Percentiles rank a stretch among this genome's conserved stretches.
phyloP scores from a whole-genome alignment of 83 land plant species.

The Picea abies region DNA sequence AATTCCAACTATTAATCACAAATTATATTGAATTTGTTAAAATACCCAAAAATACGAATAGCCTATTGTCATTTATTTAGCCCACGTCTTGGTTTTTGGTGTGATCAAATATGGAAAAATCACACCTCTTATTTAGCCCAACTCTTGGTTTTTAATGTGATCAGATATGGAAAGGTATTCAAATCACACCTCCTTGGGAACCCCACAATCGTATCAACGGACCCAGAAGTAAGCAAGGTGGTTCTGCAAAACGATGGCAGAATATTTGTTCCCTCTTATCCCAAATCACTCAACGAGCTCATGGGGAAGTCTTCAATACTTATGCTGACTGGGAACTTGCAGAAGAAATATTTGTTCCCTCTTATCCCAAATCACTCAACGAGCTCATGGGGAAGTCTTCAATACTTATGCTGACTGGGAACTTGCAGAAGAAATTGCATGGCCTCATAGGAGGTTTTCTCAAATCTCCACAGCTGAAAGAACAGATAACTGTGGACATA shows the following conservation, averaged over 20 bases:
- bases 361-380: constrained; percentile 49
- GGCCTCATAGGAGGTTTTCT: constrained; percentile 46
- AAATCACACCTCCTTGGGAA: constrained; percentile 66
- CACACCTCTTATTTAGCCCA: constrained; percentile 28
- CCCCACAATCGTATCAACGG: constrained; percentile 58
- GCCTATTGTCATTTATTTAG: too few relatives aligned
- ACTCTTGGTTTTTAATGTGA: too few relatives aligned
- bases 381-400: constrained; percentile 58
- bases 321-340: constrained; percentile 42
- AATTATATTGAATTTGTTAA: too few relatives aligned
- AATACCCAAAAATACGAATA: too few relatives aligned
- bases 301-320: constrained; percentile 68
- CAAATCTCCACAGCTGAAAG: constrained; percentile 48
- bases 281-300: constrained; percentile 59
- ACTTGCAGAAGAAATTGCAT: constrained; percentile 44
- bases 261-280: constrained; percentile 54
- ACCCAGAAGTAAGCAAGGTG: constrained; percentile 57
- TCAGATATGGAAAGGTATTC: constrained; percentile 64
- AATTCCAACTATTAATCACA: too few relatives aligned
- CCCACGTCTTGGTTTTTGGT: too few relatives aligned
- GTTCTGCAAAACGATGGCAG: constrained; percentile 44
- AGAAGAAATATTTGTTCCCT: constrained; percentile 43
- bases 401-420: constrained; percentile 48
- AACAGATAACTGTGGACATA: constrained; percentile 43
- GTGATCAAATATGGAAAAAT: constrained; percentile 46